Percentiles rank a stretch among this genome's conserved stretches.
Evolutionary conservation across 805 yeast species (phyloP).

Genomic region (Saccharomyces mikatae): DNA sequence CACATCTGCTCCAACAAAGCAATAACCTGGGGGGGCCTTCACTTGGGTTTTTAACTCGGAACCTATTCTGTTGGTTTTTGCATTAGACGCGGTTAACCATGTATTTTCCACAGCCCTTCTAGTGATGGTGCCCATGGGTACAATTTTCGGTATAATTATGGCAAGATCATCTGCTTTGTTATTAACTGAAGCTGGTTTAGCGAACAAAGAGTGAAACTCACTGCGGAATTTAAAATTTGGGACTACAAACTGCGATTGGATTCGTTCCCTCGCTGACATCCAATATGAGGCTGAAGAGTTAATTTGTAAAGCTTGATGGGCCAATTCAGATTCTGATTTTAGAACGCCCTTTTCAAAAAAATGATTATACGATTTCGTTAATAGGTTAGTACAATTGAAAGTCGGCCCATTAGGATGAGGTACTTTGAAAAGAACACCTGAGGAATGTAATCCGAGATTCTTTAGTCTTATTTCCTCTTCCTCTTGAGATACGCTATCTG

Average conservation of each 20-base stretch:
- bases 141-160: conserved; percentile 71
- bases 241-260: conserved; percentile 78
- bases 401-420: conserved; percentile 84
- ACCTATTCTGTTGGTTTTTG: conserved; percentile 76
- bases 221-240: conserved; percentile 33
- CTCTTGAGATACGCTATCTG: conserved; percentile 13
- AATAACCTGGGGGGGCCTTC: conserved; percentile 80
- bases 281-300: conserved; percentile 83
- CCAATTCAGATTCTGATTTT: conserved; percentile 62
- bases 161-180: conserved; percentile 38
- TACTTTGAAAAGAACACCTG: conserved; percentile 46
- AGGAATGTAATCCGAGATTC: background rate
- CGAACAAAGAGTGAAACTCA: conserved; percentile 16
- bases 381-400: conserved; percentile 62
- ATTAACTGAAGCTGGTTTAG: background rate
- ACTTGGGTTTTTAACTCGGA: conserved; percentile 87
- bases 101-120: conserved; percentile 94
- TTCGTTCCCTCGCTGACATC: conserved; percentile 84
- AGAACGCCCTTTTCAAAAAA: conserved; percentile 68
- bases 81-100: conserved; percentile 96
- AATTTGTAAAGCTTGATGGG: conserved; percentile 68
- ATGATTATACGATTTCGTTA: conserved; percentile 67
- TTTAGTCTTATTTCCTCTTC: conserved; percentile 5
- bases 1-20: conserved; percentile 96
- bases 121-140: conserved; percentile 95